These are phyloP conservation scores for Saccharomycopsis synnaedendra DNA, from an alignment of 805 yeast species.

Conservation along the genomic window DNA sequence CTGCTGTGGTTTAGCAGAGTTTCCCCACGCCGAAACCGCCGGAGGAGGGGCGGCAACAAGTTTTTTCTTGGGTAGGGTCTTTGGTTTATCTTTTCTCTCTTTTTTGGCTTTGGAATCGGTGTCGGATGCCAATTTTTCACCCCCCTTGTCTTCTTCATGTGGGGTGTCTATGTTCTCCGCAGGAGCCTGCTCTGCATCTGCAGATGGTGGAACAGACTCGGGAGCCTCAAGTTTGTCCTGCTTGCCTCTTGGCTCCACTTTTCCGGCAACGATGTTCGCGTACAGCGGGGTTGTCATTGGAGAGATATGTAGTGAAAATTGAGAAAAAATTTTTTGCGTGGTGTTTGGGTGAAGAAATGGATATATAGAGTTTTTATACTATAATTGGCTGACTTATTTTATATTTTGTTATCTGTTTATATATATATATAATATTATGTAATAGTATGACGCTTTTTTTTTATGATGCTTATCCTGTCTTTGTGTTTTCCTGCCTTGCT, in stretches of 20 bases:
- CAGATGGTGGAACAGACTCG: neutral
- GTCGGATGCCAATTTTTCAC: neutral
- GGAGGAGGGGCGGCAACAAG: conserved; percentile 59
- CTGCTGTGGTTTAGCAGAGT: conserved; percentile 21
- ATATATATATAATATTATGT: no score
- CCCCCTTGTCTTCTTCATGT: neutral
- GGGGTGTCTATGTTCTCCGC: neutral
- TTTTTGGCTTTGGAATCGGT: neutral
- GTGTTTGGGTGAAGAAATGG: no score
- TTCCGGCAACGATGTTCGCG: neutral
- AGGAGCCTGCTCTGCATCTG: neutral
- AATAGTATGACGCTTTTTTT: no score
- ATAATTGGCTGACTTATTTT: no score
- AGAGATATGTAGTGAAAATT: neutral
- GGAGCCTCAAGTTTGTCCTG: neutral
- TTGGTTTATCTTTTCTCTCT: neutral
- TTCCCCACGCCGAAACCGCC: conserved; percentile 50
- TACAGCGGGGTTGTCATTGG: neutral
- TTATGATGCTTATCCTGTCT: no score
- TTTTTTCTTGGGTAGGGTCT: conserved; percentile 1
- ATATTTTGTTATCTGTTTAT: no score
- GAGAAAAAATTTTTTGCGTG: neutral
- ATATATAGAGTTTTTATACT: no score
- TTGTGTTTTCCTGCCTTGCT: no score
- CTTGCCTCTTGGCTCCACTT: neutral